phyloP scores from a whole-genome alignment of 148 eudicot genomes.

The Chenopodium formosanum region DNA sequence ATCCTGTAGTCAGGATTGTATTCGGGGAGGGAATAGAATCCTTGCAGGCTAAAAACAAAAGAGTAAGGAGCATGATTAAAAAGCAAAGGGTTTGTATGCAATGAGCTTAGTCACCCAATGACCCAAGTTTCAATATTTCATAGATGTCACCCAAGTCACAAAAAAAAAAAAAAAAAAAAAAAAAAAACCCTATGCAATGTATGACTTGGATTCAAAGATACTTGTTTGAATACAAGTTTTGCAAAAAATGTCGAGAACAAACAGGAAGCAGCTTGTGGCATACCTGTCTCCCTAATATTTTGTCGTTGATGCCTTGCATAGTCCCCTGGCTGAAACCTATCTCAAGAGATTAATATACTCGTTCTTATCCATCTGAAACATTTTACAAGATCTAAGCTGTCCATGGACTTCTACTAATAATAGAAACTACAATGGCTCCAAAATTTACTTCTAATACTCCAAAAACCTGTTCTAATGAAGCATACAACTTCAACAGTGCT shows the following conservation, averaged over 20 bases:
- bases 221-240: background rate
- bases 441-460: conserved; percentile 12
- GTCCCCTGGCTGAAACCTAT: conserved; percentile 16
- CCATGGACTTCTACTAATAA: conserved; percentile 5
- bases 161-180: too few relatives aligned
- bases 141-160: too few relatives aligned
- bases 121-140: too few relatives aligned
- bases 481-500: conserved; percentile 7
- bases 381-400: background rate
- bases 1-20: background rate
- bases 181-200: too few relatives aligned
- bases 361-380: background rate
- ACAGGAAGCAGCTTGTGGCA: conserved; percentile 8
- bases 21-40: background rate
- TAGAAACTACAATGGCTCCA: background rate
- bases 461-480: conserved; percentile 6
- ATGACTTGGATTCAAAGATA: too few relatives aligned
- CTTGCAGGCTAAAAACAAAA: background rate
- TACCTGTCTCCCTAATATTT: conserved; percentile 26
- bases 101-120: too few relatives aligned
- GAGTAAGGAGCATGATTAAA: background rate
- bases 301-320: conserved; percentile 2
- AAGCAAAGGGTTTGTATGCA: background rate
- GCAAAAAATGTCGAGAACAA: background rate
- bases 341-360: conserved; percentile 1